phyloP scores from a whole-genome alignment of 768 basidiomycete genomes.

The Lactarius hatsudake region DNA sequence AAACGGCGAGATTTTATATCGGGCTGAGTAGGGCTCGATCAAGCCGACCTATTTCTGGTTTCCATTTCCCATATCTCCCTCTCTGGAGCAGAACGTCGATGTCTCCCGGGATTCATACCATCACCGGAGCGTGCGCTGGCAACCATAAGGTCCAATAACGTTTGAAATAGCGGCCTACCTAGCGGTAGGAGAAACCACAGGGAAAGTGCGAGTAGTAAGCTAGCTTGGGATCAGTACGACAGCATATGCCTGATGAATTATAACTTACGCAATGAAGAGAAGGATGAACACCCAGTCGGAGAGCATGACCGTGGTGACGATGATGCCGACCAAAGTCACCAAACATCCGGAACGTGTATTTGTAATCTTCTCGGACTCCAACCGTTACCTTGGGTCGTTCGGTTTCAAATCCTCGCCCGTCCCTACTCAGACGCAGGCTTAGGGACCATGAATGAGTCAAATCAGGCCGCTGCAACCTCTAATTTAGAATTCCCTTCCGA shows the following conservation, averaged over 20 bases:
- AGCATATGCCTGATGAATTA: not conserved
- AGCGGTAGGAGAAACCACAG: slow-evolving; percentile 73
- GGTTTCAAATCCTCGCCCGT: not conserved
- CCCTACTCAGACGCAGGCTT: not conserved
- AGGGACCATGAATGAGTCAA: not conserved
- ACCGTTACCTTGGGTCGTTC: slow-evolving; percentile 9
- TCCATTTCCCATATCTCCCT: slow-evolving; percentile 66
- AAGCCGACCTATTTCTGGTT: slow-evolving; percentile 35
- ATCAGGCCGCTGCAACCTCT: not conserved
- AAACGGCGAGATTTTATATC: slow-evolving; percentile 1
- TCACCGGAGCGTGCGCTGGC: slow-evolving; percentile 39
- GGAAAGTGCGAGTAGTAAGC: slow-evolving; percentile 43
- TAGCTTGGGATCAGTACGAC: slow-evolving; percentile 26
- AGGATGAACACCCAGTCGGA: not conserved
- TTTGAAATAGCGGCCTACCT: slow-evolving; percentile 47
- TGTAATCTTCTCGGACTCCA: slow-evolving; percentile 1
- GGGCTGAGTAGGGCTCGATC: slow-evolving; percentile 12
- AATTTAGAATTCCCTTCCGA: not conserved
- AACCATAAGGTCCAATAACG: slow-evolving; percentile 42
- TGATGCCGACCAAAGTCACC: not conserved
- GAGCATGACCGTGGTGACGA: slow-evolving; percentile 2
- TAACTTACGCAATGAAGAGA: not conserved
- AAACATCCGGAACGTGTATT: slow-evolving; percentile 9
- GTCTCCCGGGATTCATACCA: slow-evolving; percentile 33
- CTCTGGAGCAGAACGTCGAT: slow-evolving; percentile 43